phyloP scores from a whole-genome alignment of 257 asterid genomes.

The Solanum pennellii region DNA sequence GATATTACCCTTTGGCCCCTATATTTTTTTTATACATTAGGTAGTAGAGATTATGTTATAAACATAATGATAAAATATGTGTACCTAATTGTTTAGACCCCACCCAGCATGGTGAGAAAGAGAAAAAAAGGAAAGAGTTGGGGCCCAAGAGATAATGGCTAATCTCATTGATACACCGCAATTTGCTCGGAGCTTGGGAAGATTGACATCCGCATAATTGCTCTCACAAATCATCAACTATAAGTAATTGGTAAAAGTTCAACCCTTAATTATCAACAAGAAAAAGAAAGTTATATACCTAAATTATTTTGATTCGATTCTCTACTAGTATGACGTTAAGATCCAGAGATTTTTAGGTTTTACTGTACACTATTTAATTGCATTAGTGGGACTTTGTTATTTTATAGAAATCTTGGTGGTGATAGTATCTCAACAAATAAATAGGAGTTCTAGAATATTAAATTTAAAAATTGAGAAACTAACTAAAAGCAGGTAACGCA shows the following conservation, averaged over 20 bases:
- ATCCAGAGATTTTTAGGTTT: not conserved
- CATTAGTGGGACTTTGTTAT: not conserved
- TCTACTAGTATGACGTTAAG: not conserved
- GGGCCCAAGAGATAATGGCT: no score
- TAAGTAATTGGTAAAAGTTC: not conserved
- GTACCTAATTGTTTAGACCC: no score
- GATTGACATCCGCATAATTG: not conserved
- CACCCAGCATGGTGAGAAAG: no score
- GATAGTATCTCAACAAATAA: not conserved
- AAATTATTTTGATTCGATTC: not conserved
- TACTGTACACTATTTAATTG: not conserved
- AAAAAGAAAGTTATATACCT: not conserved
- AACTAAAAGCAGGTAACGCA: not conserved
- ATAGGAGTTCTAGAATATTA: no score
- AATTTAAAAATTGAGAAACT: no score
- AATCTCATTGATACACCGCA: not conserved
- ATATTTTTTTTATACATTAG: no score
- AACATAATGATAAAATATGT: no score
- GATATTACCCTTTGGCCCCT: no score
- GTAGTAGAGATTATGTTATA: no score
- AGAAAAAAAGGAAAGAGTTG: no score
- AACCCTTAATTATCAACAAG: not conserved
- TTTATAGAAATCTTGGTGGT: not conserved
- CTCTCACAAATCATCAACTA: not conserved
- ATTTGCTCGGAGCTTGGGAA: not conserved